phyloP scores from a whole-genome alignment of 1,284 basidiomycete genomes.

The Ceratobasidium sp. region DNA sequence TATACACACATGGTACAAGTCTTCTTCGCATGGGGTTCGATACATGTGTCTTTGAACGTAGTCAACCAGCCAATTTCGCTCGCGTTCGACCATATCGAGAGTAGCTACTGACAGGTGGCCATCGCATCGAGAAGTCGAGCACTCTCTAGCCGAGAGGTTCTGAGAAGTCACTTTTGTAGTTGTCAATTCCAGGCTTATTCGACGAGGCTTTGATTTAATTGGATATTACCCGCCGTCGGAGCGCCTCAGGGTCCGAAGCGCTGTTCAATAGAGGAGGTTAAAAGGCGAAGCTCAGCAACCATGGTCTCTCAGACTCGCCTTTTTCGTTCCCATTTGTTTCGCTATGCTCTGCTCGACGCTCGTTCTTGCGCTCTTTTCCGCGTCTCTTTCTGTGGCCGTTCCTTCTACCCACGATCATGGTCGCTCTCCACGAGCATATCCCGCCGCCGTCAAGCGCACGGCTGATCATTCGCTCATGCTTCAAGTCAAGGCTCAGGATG shows the following conservation, averaged over 20 bases:
- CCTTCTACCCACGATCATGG: constrained; percentile 19
- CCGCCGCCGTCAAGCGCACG: background rate
- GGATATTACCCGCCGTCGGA: constrained; percentile 1
- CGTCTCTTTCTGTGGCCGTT: constrained; percentile 34
- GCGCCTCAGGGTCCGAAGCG: constrained; percentile 15
- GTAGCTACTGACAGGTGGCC: background rate
- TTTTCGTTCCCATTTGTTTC: constrained; percentile 7
- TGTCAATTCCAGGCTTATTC: background rate
- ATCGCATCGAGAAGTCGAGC: background rate
- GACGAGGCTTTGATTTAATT: background rate
- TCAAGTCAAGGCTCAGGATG: constrained; percentile 40
- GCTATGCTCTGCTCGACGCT: constrained; percentile 32
- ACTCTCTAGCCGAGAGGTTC: constrained; percentile 15
- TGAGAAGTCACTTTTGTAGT: background rate
- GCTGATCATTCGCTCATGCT: constrained; percentile 5
- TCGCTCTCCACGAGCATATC: constrained; percentile 20
- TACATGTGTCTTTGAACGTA: background rate
- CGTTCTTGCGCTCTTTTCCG: constrained; percentile 40
- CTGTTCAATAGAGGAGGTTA: background rate
- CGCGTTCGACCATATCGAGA: background rate
- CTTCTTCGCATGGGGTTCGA: background rate
- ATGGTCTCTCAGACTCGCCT: background rate
- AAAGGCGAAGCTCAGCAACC: background rate
- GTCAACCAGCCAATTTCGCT: background rate
- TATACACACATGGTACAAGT: constrained; percentile 2